Conservation (phyloP, 495 filamentous ascomycete species). For the Cenococcum geophilum region DNA sequence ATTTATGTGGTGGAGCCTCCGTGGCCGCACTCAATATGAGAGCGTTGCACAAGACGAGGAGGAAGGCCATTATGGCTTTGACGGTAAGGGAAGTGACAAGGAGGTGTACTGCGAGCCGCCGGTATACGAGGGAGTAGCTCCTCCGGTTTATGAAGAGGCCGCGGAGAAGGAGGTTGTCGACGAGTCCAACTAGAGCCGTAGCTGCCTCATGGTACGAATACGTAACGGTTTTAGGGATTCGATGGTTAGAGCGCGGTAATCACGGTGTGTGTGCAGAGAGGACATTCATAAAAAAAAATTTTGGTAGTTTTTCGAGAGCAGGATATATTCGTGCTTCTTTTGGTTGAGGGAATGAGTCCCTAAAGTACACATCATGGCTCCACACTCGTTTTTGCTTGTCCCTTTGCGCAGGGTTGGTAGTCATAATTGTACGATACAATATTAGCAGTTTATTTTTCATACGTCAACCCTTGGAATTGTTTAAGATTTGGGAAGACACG, state of each 20-base stretch:
- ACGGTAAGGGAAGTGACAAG: conserved; percentile 17
- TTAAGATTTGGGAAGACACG: no score
- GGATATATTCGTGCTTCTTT: not conserved
- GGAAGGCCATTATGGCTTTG: conserved; percentile 5
- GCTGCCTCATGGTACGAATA: not conserved
- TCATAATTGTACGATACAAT: not conserved
- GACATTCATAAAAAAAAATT: no score
- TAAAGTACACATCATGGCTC: not conserved
- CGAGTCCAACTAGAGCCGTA: conserved; percentile 5
- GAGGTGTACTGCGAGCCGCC: conserved; percentile 26
- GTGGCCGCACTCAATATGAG: conserved; percentile 16
- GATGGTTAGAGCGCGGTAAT: not conserved
- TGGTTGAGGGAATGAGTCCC: not conserved
- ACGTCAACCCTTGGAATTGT: not conserved
- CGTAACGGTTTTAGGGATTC: not conserved
- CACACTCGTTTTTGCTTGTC: not conserved
- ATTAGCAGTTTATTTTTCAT: not conserved
- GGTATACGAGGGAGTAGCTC: conserved; percentile 24
- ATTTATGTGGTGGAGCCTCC: conserved; percentile 24
- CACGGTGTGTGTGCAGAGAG: not conserved
- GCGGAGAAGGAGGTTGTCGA: conserved; percentile 30
- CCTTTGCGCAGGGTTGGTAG: not conserved
- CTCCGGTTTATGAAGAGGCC: conserved; percentile 31
- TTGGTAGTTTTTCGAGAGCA: not conserved
- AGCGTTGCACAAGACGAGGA: conserved; percentile 22